A percentile compares a stretch with the other conserved stretches of the same genome.
phyloP scores from a whole-genome alignment of 176 grass and related monocot genomes.

The Puccinellia tenuiflora region DNA sequence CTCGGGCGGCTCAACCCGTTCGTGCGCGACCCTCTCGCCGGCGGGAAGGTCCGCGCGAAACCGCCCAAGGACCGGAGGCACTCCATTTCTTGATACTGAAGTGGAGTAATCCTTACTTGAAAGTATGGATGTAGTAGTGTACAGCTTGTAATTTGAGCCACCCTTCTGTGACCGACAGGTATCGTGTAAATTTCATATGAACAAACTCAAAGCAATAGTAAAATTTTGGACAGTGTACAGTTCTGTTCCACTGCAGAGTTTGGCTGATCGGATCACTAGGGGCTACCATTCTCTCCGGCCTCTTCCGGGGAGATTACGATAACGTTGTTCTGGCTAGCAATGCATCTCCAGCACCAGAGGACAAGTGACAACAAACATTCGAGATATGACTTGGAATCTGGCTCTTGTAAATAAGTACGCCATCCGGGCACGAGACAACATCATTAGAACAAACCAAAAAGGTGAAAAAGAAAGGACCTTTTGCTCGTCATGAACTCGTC shows the following conservation, averaged over 20 bases:
- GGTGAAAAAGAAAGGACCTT: background rate
- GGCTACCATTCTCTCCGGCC: background rate
- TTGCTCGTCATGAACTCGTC: too few relatives aligned
- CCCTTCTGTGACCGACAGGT: background rate
- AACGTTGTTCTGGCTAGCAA: constrained; percentile 8
- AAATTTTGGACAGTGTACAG: background rate
- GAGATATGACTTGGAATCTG: background rate
- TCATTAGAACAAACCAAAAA: background rate
- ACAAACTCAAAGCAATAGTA: background rate
- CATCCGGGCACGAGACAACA: background rate
- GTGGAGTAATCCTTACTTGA: background rate
- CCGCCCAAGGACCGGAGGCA: constrained; percentile 77
- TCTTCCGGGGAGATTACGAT: background rate
- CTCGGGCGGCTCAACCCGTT: constrained; percentile 73
- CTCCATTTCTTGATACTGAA: constrained; percentile 64
- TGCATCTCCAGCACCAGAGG: background rate
- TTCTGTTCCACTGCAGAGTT: background rate
- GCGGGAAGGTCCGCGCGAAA: constrained; percentile 29
- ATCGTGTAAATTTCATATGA: background rate
- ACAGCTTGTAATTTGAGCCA: background rate
- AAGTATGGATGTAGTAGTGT: background rate
- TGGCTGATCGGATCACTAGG: background rate
- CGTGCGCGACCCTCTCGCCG: constrained; percentile 35
- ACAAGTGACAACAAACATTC: background rate
- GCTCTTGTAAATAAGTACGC: background rate